Evolutionary conservation across 768 basidiomycete species (phyloP), one percentile per base, ranked within the genome.

Genomic region (Lentinula sp.): DNA sequence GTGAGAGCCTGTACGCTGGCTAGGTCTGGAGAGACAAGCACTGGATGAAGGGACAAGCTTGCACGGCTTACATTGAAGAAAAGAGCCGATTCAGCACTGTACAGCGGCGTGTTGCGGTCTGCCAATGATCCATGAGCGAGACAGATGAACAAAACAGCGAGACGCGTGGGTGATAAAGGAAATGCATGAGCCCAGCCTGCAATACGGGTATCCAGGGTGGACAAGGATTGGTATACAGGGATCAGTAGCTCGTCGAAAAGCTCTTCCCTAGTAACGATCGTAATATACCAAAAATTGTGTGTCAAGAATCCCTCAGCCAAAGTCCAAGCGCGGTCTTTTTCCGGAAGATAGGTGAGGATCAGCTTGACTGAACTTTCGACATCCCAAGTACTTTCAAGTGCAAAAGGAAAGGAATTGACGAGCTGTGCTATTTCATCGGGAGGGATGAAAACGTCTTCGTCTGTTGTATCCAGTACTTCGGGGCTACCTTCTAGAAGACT

Each of bases 291-390:
- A 5, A 81, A 5, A 75, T 68, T 3, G 69, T 66, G 21, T 76
- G 73, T 75, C 60, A 81, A 60, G 61, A 76, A 83, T 10, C 74
- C 73, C 59, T 83, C 79, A 46, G 74, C 75, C n/a, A 82, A 74
- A 42, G 73, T 65, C 56, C 72, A 71, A 7, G 81, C 81, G 34
- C 73, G 75, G 6, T 73, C 70, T 57, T 71, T 70, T 18, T 68
- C 61, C 10, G 74, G 74, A 18, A 75, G 70, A 59, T 68, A 66
- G 21, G 65, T 55, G 37, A 70, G 65, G 21, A 75, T 53, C 3
- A 64, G 62, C 4, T 67, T 61, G 42, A 71, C 57, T 31, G 70
- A 43, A 10, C 66, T 63, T 21, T 54, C 42, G 34, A 52, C 63
- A 18, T 66, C 68, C 61, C 60, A 63, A 9, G 59, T 62, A 57